Evolutionary conservation across 108 stramenopile genomes (phyloP), one percentile per base, ranked within the genome.

Genomic region (Cyclotella kingstonii): DNA sequence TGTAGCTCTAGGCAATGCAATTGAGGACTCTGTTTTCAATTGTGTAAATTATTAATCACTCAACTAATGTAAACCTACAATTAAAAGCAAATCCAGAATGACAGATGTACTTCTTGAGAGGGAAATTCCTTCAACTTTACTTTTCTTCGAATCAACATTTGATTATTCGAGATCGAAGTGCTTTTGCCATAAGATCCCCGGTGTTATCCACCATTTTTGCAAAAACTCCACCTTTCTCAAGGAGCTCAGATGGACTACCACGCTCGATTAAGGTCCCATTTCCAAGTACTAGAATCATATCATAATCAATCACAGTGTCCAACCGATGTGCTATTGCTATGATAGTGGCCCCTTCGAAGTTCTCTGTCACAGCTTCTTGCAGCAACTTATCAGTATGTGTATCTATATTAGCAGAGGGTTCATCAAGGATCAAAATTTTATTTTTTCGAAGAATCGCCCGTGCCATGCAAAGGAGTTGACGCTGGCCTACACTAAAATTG

Each of bases 391-490:
- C 94, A 1, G 91, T 91, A 41, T 62, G 59, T 25, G 79, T 59
- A 70, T 96, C 93, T 2, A 95, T 81, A n/a, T 66, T 67, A 6
- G 77, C 55, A 5, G 93, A 90, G 1, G 96, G 93, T 66, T 95
- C 96, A 54, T 95, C 96, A 34, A 93, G 44, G 1, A 95, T 86
- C 3, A 97, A 66, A 50, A 98, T 84, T 41, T 83, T 84, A 66
- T 74, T 79, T 38, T 71, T 77, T 41, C 81, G 60, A 15, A 98
- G 56, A 31, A 98, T 26, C 1, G 95, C 97, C 15, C 98, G 81
- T 8, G 95, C 96, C 29, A 98, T 42, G 58, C 95, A 94, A 34
- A 98, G 70, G 2, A 98, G 75, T 51, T 96, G 95, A 53, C 91
- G 63, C 63, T 96, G 91, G 2, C 98, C 98, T 7, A 76, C 78